Evolutionary conservation across 768 basidiomycete species (phyloP).

Genomic region (Termitomyces sp.): DNA sequence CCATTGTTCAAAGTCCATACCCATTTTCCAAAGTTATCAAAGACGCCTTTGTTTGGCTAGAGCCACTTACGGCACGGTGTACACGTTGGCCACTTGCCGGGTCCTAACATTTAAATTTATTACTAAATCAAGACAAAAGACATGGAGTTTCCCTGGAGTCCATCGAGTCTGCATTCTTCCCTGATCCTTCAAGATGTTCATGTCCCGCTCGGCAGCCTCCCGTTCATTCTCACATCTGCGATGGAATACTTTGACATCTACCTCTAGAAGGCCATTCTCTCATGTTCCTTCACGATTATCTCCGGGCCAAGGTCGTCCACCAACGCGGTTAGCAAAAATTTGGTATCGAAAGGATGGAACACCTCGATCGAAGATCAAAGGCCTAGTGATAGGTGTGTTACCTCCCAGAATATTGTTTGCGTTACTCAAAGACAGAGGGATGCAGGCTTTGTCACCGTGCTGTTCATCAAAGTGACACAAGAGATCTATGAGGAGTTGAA

Average conservation of each 20-base stretch:
- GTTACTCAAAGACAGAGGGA: neutral
- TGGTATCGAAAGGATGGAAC: constrained; percentile 31
- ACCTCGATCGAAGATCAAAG: constrained; percentile 29
- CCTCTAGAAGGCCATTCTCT: constrained; percentile 6
- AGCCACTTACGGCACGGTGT: too few relatives aligned
- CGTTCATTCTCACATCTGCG: constrained; percentile 20
- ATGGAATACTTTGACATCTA: constrained; percentile 11
- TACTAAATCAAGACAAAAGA: too few relatives aligned
- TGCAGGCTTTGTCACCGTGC: neutral
- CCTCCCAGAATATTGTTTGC: constrained; percentile 2
- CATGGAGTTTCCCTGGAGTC: too few relatives aligned
- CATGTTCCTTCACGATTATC: neutral
- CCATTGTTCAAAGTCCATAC: too few relatives aligned
- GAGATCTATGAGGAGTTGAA: neutral
- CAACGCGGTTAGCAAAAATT: constrained; percentile 21
- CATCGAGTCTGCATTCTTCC: neutral
- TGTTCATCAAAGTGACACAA: neutral
- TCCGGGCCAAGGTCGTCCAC: constrained; percentile 14
- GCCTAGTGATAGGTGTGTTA: constrained; percentile 22
- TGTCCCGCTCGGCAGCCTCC: constrained; percentile 23
- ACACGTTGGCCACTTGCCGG: too few relatives aligned
- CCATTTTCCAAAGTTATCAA: too few relatives aligned
- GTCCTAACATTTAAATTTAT: too few relatives aligned
- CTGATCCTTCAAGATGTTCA: constrained; percentile 16
- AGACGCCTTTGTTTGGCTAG: too few relatives aligned